A percentile compares a stretch with the other conserved stretches of the same genome.
Conservation (phyloP, 805 yeast genomes). For the Yamadazyma sp. region DNA sequence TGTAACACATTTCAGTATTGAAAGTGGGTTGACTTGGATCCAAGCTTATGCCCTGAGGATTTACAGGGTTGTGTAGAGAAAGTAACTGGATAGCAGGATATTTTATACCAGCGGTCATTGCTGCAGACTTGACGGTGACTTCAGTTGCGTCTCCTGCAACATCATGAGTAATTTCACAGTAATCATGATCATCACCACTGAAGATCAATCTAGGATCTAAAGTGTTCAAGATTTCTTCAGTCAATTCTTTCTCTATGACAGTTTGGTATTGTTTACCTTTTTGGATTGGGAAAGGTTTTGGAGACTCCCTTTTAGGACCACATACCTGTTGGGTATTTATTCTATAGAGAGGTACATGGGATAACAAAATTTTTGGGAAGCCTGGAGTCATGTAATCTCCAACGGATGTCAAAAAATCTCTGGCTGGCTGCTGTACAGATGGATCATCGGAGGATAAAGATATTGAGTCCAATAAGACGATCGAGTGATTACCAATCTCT, state of each 20-base stretch:
- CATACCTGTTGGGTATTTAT: slow-evolving; percentile 61
- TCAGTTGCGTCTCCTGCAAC: slow-evolving; percentile 20
- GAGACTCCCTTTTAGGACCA: slow-evolving; percentile 74
- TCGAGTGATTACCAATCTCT: slow-evolving; percentile 67
- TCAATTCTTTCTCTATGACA: slow-evolving; percentile 57
- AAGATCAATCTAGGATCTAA: slow-evolving; percentile 69
- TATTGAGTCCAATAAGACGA: slow-evolving; percentile 76
- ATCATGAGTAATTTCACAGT: slow-evolving; percentile 58
- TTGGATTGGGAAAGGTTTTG: slow-evolving; percentile 59
- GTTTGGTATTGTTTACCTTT: slow-evolving; percentile 88
- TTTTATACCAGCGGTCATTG: slow-evolving; percentile 40
- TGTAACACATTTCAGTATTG: slow-evolving; percentile 49
- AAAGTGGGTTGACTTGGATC: slow-evolving; percentile 16
- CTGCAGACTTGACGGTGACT: slow-evolving; percentile 37
- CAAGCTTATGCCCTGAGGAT: slow-evolving; percentile 8
- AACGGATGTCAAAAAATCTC: slow-evolving; percentile 45
- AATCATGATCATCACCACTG: slow-evolving; percentile 97
- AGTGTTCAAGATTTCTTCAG: slow-evolving; percentile 54
- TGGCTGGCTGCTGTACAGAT: slow-evolving; percentile 48
- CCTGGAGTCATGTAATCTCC: slow-evolving; percentile 22
- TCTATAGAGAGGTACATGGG: slow-evolving; percentile 88
- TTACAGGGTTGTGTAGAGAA: slow-evolving; percentile 39
- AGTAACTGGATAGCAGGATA: slow-evolving; percentile 42
- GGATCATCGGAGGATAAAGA: slow-evolving; percentile 54
- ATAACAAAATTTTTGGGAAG: slow-evolving; percentile 63